Evolutionary conservation across 2,329 filamentous ascomycete species (phyloP), one percentile per base, ranked within the genome.

Genomic region (Amauroascus niger): DNA sequence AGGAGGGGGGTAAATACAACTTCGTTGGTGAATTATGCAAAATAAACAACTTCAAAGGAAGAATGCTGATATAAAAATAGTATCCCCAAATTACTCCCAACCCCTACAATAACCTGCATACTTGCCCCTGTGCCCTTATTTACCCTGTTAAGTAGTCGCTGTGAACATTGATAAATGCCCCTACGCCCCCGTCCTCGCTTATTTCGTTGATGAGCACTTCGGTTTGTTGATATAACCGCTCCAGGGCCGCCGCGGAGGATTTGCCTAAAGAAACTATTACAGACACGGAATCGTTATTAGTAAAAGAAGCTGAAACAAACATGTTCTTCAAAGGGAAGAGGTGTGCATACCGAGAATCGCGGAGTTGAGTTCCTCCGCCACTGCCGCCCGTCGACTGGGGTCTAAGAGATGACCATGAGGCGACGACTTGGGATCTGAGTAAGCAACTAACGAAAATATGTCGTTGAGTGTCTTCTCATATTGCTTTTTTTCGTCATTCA

Each of bases 301-400:
- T 24, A 48, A 54, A 22, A 55, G 61, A 43, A 64, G 57, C 37
- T 59, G 28, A 35, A 54, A 46, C n/a, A 44, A 4, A 43, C 24
- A 37, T n/a, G n/a, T n/a, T n/a, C n/a, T n/a, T n/a, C n/a, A 28
- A 24, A 28, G 49, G 46, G 53, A 14, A 37, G 9, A 40, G 16
- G 35, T 11, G 43, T 16, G 77, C 83, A 73, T 74, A 95, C 89
- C 82, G 56, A 98, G 70, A 62, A 98, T 95, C 45, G 88, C 90
- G 57, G 88, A 87, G 69, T 97, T 97, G 54, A 98, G 75, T 68
- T 95, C 90, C 72, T 98, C 93, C 7, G 90, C 90, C 39, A 97
- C 88, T 16, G 81, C 77, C 16, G 83, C 80, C 41, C 93, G 77
- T 1, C 87, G 88, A 50, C 79, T 80, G 37, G 79, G 76, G 62